Conservation (phyloP, 257 asterid genomes). For the Mitragyna speciosa region DNA sequence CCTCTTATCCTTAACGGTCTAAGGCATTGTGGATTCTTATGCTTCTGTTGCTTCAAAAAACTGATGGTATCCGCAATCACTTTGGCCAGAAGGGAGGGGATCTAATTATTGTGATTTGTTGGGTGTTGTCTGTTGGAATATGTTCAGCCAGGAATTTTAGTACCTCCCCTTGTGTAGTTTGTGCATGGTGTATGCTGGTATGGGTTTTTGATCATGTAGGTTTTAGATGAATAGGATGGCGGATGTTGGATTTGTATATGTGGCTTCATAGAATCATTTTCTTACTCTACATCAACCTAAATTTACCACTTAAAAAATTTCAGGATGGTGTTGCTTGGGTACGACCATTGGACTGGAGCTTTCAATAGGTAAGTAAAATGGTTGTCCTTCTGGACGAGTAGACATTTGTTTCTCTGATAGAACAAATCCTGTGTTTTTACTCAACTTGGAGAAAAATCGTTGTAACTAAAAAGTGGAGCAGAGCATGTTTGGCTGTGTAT, state of each 20-base stretch:
- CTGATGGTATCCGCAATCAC: not conserved
- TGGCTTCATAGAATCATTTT: slow-evolving; percentile 27
- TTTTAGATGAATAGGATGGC: slow-evolving; percentile 24
- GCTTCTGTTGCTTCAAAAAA: not conserved
- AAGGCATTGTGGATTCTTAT: slow-evolving; percentile 3
- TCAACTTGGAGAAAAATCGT: not conserved
- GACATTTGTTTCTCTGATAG: slow-evolving; percentile 3
- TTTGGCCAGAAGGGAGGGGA: not conserved
- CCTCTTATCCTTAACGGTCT: slow-evolving; percentile 29
- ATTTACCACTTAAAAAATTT: slow-evolving; percentile 45
- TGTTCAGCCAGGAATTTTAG: not conserved
- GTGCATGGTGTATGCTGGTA: slow-evolving; percentile 12
- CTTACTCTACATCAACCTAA: slow-evolving; percentile 37
- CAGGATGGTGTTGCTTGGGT: slow-evolving; percentile 59
- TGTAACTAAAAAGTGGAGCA: slow-evolving; percentile 2
- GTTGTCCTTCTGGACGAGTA: slow-evolving; percentile 21
- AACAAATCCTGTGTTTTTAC: not conserved
- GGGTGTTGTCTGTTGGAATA: not conserved
- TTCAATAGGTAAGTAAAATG: slow-evolving; percentile 47
- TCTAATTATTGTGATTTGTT: not conserved
- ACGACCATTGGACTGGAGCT: slow-evolving; percentile 36
- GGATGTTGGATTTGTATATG: slow-evolving; percentile 28
- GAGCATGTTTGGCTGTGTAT: not conserved
- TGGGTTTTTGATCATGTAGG: slow-evolving; percentile 16
- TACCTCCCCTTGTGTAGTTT: not conserved